Base-by-base conservation (phyloP, 2,329 filamentous ascomycete species). In the Colletotrichum musicola region DNA sequence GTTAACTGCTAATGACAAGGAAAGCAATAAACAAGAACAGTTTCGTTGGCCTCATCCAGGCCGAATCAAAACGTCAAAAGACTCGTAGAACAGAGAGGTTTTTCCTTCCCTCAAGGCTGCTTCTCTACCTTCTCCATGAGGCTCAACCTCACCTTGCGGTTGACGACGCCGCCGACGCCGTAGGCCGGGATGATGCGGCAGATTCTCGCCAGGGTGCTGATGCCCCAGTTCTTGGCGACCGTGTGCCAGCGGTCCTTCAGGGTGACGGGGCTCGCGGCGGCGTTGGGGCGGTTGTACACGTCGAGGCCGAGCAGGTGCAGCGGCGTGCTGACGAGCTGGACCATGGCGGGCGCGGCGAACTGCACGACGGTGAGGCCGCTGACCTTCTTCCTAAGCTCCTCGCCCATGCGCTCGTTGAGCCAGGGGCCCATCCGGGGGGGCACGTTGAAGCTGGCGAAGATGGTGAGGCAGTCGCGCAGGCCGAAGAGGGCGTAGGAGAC, bases 381-480 rank as follows among this genome's bases (percentile, higher is more conserved):
- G 35, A 89, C 71, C 20, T 68, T 74, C 56, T 76, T 82, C 16
- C 89, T 81, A 38, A 90, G 78, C 70, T 87, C 86, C 64, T 85
- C 83, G 57, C 77, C 81, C 70, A 92, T 75, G 30, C 84, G 82
- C 18, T 85, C 80, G 14, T 86, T 88, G 20, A 97, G 82, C 6
- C 83, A 80, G 0, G 94, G 93, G 0, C 93, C 93, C 10, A 98
- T 84, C 2, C 96, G 76, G 0, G 93, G 88, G 0, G 95, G 95
- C 2, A 97, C 83, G 77, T 98, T 98, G 86, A 98, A 98, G 13
- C 90, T 93, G 4, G 94, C 94, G 78, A 97, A 97, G 74, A 97
- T 94, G 59, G 95, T 97, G 70, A 97, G 82, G 80, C 91, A 93
- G 81, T 98, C 95, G 74, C 95, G 90, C 63, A 92, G 77, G 3